These are phyloP conservation scores for Didymella keratinophila DNA, from an alignment of 2,329 filamentous ascomycete species.

Conservation along the genomic window DNA sequence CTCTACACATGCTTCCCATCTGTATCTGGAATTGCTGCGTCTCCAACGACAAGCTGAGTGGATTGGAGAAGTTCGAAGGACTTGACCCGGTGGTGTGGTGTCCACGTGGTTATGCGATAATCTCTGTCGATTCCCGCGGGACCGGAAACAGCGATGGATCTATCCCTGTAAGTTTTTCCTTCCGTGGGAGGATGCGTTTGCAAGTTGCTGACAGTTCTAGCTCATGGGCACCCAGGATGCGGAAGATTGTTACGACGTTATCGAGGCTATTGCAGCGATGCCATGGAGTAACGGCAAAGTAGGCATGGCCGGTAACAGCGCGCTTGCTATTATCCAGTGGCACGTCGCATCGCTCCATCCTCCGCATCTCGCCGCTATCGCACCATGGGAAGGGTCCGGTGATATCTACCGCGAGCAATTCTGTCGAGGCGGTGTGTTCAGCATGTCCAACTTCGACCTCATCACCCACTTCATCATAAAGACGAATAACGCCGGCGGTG, in stretches of 20 bases:
- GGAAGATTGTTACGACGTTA: conserved; percentile 57
- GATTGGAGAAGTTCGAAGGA: conserved; percentile 56
- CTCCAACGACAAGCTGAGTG: conserved; percentile 28
- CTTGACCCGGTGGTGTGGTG: conserved; percentile 52
- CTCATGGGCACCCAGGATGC: conserved; percentile 56
- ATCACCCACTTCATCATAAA: conserved; percentile 29
- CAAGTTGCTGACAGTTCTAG: background rate
- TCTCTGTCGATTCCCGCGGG: conserved; percentile 45
- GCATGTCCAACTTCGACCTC: conserved; percentile 53
- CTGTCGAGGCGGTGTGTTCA: conserved; percentile 46
- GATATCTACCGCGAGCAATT: conserved; percentile 60
- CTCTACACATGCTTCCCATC: conserved; percentile 23
- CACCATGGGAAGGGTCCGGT: conserved; percentile 58
- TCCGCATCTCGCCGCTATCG: conserved; percentile 54
- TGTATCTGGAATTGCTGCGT: background rate
- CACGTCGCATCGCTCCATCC: conserved; percentile 54
- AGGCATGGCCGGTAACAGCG: conserved; percentile 56
- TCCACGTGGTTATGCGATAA: conserved; percentile 45
- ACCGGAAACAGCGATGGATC: conserved; percentile 46
- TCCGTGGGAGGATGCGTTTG: conserved; percentile 1
- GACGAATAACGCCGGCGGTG: background rate
- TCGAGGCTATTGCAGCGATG: conserved; percentile 54
- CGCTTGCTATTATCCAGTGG: conserved; percentile 55
- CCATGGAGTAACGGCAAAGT: conserved; percentile 57
- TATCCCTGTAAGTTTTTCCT: background rate